Evolutionary conservation across 176 grass and related monocot genomes (phyloP).

Genomic region (Carex cristatella): DNA sequence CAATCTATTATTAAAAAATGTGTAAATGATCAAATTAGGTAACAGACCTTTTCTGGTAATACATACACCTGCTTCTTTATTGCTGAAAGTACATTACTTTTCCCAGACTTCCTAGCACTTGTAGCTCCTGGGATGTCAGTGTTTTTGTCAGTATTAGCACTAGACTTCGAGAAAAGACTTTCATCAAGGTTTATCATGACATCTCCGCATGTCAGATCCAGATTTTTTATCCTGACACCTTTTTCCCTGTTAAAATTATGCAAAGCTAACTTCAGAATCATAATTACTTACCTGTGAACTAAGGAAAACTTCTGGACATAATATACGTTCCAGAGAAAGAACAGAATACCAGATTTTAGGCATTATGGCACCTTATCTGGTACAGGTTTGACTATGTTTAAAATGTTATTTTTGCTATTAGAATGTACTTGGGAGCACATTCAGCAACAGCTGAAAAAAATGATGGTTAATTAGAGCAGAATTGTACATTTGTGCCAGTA

Average conservation of each 20-base stretch:
- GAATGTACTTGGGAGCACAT: neutral
- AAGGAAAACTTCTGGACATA: conserved; percentile 30
- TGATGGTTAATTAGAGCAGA: neutral
- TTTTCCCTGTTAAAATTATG: conserved; percentile 70
- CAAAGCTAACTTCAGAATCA: conserved; percentile 16
- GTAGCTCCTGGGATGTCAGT: conserved; percentile 27
- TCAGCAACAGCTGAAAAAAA: neutral
- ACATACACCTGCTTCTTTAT: conserved; percentile 78
- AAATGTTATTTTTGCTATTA: neutral
- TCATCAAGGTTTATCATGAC: conserved; percentile 64
- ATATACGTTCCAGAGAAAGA: neutral
- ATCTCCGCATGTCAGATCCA: conserved; percentile 79
- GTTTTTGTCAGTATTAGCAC: conserved; percentile 30
- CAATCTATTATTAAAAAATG: neutral
- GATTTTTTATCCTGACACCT: conserved; percentile 77
- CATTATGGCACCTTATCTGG: neutral
- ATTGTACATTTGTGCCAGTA: neutral
- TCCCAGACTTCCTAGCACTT: conserved; percentile 34
- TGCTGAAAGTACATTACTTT: conserved; percentile 46
- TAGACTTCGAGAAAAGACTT: conserved; percentile 49
- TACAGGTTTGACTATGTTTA: neutral
- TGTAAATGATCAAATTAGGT: conserved; percentile 1
- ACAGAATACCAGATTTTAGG: neutral
- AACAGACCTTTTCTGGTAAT: conserved; percentile 96
- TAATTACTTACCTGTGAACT: neutral